A percentile compares a stretch with the other conserved stretches of the same genome.
Conservation (phyloP, 129 eudicot genomes). For the Centrapalus pauciflorus region DNA sequence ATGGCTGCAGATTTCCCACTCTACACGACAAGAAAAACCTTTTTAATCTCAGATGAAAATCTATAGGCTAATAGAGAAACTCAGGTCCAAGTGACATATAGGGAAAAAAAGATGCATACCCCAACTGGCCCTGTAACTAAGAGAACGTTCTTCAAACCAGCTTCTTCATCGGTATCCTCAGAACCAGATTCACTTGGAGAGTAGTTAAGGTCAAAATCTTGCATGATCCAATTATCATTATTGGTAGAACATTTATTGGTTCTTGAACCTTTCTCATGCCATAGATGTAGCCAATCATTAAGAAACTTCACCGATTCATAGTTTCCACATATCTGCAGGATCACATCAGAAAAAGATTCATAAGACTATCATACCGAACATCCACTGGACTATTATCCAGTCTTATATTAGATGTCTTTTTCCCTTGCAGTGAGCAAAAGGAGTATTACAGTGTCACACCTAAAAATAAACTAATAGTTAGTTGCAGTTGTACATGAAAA, state of each 20-base stretch:
- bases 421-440: too few species aligned
- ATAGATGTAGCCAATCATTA: slow-evolving; percentile 74
- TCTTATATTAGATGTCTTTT: neutral
- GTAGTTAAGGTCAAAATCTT: slow-evolving; percentile 38
- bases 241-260: slow-evolving; percentile 24
- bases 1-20: slow-evolving; percentile 98
- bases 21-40: slow-evolving; percentile 36
- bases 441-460: too few species aligned
- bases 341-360: neutral
- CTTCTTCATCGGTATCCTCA: slow-evolving; percentile 44
- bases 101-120: slow-evolving; percentile 43
- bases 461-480: too few species aligned
- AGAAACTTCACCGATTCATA: slow-evolving; percentile 58
- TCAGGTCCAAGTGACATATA: neutral
- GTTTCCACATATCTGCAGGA: slow-evolving; percentile 86
- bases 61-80: neutral
- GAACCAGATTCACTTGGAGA: slow-evolving; percentile 51
- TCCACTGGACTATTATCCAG: neutral
- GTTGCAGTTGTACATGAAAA: too few species aligned
- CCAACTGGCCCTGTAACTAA: slow-evolving; percentile 96
- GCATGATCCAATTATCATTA: slow-evolving; percentile 18
- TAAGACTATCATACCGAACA: neutral
- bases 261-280: slow-evolving; percentile 65
- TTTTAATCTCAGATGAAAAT: neutral
- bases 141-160: slow-evolving; percentile 74